Base-by-base conservation (phyloP, 2,329 filamentous ascomycete species). In the Diaporthe vaccinii region DNA sequence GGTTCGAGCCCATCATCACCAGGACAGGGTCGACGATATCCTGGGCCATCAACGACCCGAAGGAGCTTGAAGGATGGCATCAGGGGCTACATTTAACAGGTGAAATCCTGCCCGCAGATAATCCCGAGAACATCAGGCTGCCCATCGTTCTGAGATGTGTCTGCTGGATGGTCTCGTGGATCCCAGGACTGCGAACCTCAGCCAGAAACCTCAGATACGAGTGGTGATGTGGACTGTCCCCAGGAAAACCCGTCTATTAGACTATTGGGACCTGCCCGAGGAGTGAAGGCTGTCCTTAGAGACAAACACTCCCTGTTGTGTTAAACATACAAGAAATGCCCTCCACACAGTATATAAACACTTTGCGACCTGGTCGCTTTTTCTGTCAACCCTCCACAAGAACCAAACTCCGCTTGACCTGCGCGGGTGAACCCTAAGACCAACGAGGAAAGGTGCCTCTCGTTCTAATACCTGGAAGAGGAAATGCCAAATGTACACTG, bases 31-130 rank as follows among this genome's bases (percentile, higher is more conserved):
- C 75, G 14, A 25, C 20, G 9, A 41, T 76, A 14, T 51, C n/a
- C 2, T 77, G 75, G 75, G 62, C 57, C 22, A 59, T 75, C 3
- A 55, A 75, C 22, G 70, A 77, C 31, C 58, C 70, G 20, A 44
- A 44, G 49, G 70, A 73, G 17, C 39, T 75, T 20, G 75, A 77
- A 46, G 25, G 22, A 1, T 75, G 68, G 67, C 67, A 76, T 7
- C 6, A 15, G 1, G 57, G 62, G 1, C 39, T 75, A 17, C 39
- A 53, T 9, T 53, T 77, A 10, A 55, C 34, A 7, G 75, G 73
- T 1, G 67, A 59, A 22, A 59, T 75, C 6, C 55, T 70, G 22
- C 58, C 65, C 4, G 9, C 41, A 20, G 34, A 71, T 4, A 67
- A 71, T 8, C 39, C 73, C 2, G 69, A 73, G 34, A 77, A 73